A percentile compares a stretch with the other conserved stretches of the same genome.
phyloP scores from a whole-genome alignment of 2,329 filamentous ascomycete species.

The Alternaria hordeiaustralica region DNA sequence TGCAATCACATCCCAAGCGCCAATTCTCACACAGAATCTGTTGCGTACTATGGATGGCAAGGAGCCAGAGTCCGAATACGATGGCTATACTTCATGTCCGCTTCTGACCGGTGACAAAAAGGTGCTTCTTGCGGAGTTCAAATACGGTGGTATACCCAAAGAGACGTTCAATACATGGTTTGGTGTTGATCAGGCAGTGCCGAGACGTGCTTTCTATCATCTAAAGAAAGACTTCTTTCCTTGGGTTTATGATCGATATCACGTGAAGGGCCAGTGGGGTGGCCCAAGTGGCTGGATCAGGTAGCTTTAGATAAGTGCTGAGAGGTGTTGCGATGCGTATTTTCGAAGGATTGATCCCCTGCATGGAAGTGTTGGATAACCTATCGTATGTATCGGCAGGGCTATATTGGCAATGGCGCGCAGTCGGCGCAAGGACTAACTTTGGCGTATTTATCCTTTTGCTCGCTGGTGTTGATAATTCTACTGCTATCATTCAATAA shows the following conservation, averaged over 20 bases:
- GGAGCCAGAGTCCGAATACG: conserved; percentile 32
- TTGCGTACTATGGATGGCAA: conserved; percentile 36
- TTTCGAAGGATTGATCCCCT: not conserved
- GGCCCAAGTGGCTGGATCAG: conserved; percentile 61
- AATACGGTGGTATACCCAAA: conserved; percentile 67
- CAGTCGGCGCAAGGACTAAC: not conserved
- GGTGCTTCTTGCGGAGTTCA: conserved; percentile 69
- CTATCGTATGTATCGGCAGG: not conserved
- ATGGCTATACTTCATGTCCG: conserved; percentile 51
- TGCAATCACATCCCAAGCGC: conserved; percentile 47
- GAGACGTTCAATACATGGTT: conserved; percentile 64
- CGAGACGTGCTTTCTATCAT: conserved; percentile 65
- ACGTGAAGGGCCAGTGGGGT: conserved; percentile 68
- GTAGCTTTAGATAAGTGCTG: conserved; percentile 4
- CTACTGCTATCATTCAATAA: not conserved
- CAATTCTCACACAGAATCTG: conserved; percentile 44
- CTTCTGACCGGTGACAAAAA: conserved; percentile 61
- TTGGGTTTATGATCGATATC: conserved; percentile 67
- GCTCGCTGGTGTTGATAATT: not conserved
- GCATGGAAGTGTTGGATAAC: not conserved
- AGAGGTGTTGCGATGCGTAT: not conserved
- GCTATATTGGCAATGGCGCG: not conserved
- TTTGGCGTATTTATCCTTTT: not conserved
- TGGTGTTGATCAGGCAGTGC: conserved; percentile 64
- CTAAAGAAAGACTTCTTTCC: conserved; percentile 72